Evolutionary conservation across 75 land plant genomes (phyloP).

Genomic region (Selaginella tamariscina): DNA sequence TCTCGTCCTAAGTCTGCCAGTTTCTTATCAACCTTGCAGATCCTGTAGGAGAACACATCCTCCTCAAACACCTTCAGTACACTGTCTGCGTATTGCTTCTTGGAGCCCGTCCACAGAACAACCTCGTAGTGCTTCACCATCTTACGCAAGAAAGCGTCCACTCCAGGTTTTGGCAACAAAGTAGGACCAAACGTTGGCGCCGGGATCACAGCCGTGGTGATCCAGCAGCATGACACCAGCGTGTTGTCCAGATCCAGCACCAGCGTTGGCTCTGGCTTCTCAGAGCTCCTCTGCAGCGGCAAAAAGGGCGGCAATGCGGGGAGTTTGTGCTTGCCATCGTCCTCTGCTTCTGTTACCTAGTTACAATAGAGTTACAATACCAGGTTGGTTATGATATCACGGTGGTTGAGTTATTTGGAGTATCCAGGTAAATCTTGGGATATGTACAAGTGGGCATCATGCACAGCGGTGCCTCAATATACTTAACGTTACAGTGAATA

Average conservation of each 20-base stretch:
- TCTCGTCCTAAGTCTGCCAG: not conserved
- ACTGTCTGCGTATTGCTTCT: not conserved
- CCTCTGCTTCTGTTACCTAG: not conserved
- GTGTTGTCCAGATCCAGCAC: not conserved
- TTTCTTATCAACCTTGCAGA: not conserved
- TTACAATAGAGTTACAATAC: not conserved
- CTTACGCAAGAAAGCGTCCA: not conserved
- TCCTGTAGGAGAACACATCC: not conserved
- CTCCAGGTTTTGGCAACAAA: not conserved
- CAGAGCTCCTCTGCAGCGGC: not conserved
- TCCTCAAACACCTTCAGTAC: not conserved
- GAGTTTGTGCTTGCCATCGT: not conserved
- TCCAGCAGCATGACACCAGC: not conserved
- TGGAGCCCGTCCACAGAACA: not conserved
- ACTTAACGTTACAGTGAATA: too few species aligned
- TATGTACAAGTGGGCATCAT: too few species aligned
- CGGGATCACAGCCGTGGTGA: not conserved
- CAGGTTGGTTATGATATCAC: too few species aligned
- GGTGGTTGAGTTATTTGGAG: too few species aligned
- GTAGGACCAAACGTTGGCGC: not conserved
- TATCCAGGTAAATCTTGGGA: too few species aligned
- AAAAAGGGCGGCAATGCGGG: not conserved
- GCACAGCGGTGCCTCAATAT: too few species aligned
- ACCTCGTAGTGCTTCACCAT: not conserved
- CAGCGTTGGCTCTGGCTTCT: not conserved